Base-by-base conservation (phyloP, 225 moss, liverwort and hornwort genomes). In the Polytrichum commune region DNA sequence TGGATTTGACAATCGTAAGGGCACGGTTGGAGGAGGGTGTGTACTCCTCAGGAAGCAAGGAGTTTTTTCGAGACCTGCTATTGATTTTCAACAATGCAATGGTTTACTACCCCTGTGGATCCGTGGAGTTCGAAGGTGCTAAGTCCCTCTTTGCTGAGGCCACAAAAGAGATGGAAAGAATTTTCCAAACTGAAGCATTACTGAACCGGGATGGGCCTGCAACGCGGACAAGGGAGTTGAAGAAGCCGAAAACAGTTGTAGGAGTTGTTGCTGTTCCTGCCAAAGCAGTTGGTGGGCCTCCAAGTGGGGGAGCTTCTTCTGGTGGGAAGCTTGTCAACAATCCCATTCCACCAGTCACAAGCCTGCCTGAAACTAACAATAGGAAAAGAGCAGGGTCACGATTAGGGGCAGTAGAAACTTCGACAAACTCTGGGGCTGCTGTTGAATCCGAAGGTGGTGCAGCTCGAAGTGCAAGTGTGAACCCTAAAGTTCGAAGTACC, bases 1-100 rank as follows among this genome's bases (percentile, higher is more conserved):
- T 95, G 79, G 94, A 95, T 77, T 79, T 95, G 74, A 71, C 86
- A 71, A 90, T 73, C 69, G 80, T 95, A 54, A 88, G 94, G n/a
- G 27, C 88, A 19, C 86, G 94, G 61, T 73, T 95, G 71, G 92
- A 95, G 73, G 92, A 95, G 25, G 94, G 90, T 68, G 79, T 74
- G 29, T 95, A 95, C 67, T 20, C 56, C n/a, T 91, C 93, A n/a
- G 85, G 88, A 75, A 92, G 87, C 77, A 84, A 79, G 38, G 94
- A 95, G 63, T 95, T 95, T 72, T 95, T 95, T 69, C 86, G 94
- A 29, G 94, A 95, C 67, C 82, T 95, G 66, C 83, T 95, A 63
- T 80, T 95, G 53, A 89, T 95, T 73, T 95, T 90, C 74, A 95
- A 90, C 72, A 95, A 95, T 57, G 90, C 90, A 29, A 79, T 95